Conservation (phyloP, 139 green algal genomes). For the Coccomyxa sp. region DNA sequence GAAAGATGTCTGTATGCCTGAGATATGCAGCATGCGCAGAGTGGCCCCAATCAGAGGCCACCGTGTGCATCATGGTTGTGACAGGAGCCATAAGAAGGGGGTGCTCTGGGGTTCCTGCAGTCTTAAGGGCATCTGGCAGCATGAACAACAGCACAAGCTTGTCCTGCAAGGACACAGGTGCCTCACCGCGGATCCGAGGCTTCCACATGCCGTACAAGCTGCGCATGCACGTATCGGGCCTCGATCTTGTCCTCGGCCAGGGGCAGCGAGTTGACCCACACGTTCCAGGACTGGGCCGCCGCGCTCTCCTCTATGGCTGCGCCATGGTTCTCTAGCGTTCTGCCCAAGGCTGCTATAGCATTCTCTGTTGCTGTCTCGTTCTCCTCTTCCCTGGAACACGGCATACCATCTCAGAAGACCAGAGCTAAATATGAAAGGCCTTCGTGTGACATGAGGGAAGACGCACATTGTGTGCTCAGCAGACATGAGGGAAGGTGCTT, state of each 20-base stretch:
- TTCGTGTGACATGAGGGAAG: too few relatives aligned
- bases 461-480: too few relatives aligned
- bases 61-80: neutral
- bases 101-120: too few relatives aligned
- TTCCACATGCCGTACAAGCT: conserved; percentile 71
- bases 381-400: conserved; percentile 37
- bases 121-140: neutral
- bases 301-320: conserved; percentile 17
- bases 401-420: neutral
- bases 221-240: conserved; percentile 68
- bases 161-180: neutral
- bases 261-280: conserved; percentile 60
- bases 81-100: neutral
- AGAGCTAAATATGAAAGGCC: too few relatives aligned
- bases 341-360: conserved; percentile 65
- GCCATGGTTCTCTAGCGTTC: conserved; percentile 37
- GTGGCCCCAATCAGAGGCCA: neutral
- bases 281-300: conserved; percentile 14
- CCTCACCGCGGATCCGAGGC: conserved; percentile 25
- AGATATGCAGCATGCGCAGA: neutral
- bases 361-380: conserved; percentile 83
- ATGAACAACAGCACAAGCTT: neutral
- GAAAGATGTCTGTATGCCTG: neutral
- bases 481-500: too few relatives aligned
- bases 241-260: conserved; percentile 67